Conservation (phyloP, 208 protist species). For the Leishmania major region DNA sequence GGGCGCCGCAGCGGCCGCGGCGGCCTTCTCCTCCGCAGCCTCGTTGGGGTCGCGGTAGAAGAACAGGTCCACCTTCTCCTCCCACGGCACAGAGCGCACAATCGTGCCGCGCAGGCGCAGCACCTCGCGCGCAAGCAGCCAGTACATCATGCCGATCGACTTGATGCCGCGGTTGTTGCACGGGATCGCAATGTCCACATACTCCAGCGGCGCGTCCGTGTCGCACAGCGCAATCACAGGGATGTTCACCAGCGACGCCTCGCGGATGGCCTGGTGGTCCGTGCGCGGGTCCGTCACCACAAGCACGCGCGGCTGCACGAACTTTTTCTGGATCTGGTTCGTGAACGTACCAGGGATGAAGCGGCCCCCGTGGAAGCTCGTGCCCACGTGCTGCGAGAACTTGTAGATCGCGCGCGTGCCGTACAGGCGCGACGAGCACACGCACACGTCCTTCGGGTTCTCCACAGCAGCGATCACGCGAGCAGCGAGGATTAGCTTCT, state of each 20-base stretch:
- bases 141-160: constrained; percentile 99
- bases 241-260: constrained; percentile 99
- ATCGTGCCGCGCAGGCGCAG: constrained; percentile 96
- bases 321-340: constrained; percentile 98
- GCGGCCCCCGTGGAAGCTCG: constrained; percentile 91
- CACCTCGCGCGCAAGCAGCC: constrained; percentile 98
- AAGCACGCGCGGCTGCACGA: constrained; percentile 98
- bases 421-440: constrained; percentile 95
- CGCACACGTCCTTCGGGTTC: constrained; percentile 97
- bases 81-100: constrained; percentile 93
- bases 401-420: constrained; percentile 98
- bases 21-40: constrained; percentile 70
- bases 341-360: constrained; percentile 99
- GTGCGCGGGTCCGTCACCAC: constrained; percentile 97
- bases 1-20: constrained; percentile 27
- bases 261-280: constrained; percentile 96
- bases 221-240: constrained; percentile 99
- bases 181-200: constrained; percentile 99
- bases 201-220: constrained; percentile 96
- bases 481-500: constrained; percentile 99
- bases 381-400: constrained; percentile 96
- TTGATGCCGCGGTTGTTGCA: constrained; percentile 97
- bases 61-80: constrained; percentile 99
- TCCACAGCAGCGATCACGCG: constrained; percentile 98
- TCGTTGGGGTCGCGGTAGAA: constrained; percentile 98